Conservation (phyloP, 768 basidiomycete genomes). For the Tricholoma sp. region DNA sequence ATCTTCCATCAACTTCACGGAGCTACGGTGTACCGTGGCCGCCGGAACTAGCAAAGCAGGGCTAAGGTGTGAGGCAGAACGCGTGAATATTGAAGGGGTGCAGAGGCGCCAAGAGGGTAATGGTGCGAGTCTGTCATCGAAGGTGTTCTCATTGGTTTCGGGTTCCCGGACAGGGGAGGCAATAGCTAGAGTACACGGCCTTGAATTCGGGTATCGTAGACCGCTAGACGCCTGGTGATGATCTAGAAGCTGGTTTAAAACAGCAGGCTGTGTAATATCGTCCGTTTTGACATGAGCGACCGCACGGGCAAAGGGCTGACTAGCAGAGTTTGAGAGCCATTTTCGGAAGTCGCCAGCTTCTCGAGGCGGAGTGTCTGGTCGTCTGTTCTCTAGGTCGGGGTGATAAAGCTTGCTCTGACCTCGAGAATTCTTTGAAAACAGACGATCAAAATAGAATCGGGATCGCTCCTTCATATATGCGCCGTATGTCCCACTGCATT, state of each 20-base stretch:
- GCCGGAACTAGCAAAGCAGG: not conserved
- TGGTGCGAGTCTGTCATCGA: not conserved
- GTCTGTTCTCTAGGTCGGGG: not conserved
- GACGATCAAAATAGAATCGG: constrained; percentile 42
- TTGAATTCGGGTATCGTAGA: not conserved
- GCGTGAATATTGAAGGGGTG: not conserved
- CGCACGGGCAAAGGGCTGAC: not conserved
- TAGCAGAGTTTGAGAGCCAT: constrained; percentile 22
- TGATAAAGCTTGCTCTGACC: not conserved
- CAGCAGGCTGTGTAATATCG: not conserved
- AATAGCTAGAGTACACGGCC: not conserved
- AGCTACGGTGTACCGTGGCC: not conserved
- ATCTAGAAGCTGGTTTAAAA: not conserved
- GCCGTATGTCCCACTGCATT: constrained; percentile 48
- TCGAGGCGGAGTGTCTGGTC: not conserved
- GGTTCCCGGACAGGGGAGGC: not conserved
- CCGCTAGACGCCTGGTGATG: not conserved
- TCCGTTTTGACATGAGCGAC: not conserved
- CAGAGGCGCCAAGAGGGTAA: not conserved
- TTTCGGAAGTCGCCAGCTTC: constrained; percentile 25
- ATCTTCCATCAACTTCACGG: not conserved
- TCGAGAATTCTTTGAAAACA: constrained; percentile 18
- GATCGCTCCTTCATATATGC: constrained; percentile 45
- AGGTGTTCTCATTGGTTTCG: not conserved
- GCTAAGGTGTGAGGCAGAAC: not conserved